Base-by-base conservation (phyloP, 768 basidiomycete species). In the Multifurca ochricompacta region DNA sequence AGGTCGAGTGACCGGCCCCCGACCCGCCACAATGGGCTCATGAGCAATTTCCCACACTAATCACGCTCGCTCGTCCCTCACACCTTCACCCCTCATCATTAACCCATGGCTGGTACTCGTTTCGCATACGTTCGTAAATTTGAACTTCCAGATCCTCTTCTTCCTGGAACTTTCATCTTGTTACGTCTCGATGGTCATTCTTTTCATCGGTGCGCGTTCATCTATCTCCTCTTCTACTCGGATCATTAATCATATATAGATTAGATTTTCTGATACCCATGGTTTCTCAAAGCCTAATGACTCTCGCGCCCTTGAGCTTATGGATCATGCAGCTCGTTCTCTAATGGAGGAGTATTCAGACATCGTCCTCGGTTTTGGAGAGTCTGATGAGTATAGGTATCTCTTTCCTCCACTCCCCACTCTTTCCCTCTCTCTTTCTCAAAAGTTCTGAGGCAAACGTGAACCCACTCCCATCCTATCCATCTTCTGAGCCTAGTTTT, bases 341-440 rank as follows among this genome's bases (percentile, higher is more conserved):
- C 74, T 93, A 39, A 89, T 99, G 89, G 72, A 81, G 28, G 83
- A 86, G 64, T 85, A 86, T 64, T 77, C 80, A 32, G 94, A 96
- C 65, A 80, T 96, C 53, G 73, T 90, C 11, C 75, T 96, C 18
- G 96, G 78, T 0, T 98, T 94, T 66, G 96, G 96, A 1, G 90
- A 99, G 72, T 96, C 93, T 18, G 96, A 99, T 67, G 96, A 99
- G 70, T 98, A 82, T 70, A 96, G 93, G 94, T 87, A 50, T 44
- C 34, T 13, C 19, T 21, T 13, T 31, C 48, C 16, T 18, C 39
- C 45, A n/a, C n/a, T n/a, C n/a, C n/a, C n/a, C n/a, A n/a, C n/a
- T n/a, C n/a, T n/a, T n/a, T n/a, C n/a, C n/a, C n/a, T n/a, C 19
- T 21, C 18, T 31, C 48, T 19, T 18, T 45, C 45, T 34, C 13